Evolutionary conservation across 1,139 yeast species (phyloP), one percentile per base, ranked within the genome.

Genomic region (Zygosaccharomyces pseudobailii): DNA sequence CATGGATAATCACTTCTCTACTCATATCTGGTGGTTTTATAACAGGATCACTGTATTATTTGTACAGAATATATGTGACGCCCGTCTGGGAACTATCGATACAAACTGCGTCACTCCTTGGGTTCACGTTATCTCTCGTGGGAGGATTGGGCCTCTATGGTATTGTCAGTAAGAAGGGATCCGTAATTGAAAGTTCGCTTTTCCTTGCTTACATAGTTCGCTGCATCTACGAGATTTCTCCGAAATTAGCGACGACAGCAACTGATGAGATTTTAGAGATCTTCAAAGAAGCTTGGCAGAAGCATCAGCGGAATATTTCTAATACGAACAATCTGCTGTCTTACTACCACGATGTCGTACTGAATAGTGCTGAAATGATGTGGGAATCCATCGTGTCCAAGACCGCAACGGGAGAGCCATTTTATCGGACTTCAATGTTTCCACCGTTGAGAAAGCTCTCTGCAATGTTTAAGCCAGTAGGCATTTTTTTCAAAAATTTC

Each of bases 191-290:
- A 67, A 79, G 90, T 30, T 86, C 96, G 6, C 71, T 90, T 50
- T 73, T 92, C 58, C 84, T 88, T 63, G 94, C 95, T 9, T 92
- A 92, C 66, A 84, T 90, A 56, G 96, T 92, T 17, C 85, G 95
- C 65, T 88, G 96, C 58, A 80, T 89, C 49, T 90, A 90, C 65
- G 94, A 89, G 62, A 82, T 95, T 4, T 87, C 89, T 59, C 96
- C 97, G 0, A 87, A 84, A 55, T 74, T 89, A 44, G 80, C 87
- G 3, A 63, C 69, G 7, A 58, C 67, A 32, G 73, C 75, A 0
- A 69, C 72, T 30, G 65, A 61, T 35, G 75, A 71, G 54, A 67
- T 72, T 38, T 59, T 69, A 34, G 61, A 65, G 17, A 48, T 70
- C 30, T 63, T 71, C 57, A 53, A 65, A 55, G 57, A 71, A 58